Evolutionary conservation across 2,329 filamentous ascomycete genomes (phyloP).

Genomic region (Thielaviopsis punctulata): DNA sequence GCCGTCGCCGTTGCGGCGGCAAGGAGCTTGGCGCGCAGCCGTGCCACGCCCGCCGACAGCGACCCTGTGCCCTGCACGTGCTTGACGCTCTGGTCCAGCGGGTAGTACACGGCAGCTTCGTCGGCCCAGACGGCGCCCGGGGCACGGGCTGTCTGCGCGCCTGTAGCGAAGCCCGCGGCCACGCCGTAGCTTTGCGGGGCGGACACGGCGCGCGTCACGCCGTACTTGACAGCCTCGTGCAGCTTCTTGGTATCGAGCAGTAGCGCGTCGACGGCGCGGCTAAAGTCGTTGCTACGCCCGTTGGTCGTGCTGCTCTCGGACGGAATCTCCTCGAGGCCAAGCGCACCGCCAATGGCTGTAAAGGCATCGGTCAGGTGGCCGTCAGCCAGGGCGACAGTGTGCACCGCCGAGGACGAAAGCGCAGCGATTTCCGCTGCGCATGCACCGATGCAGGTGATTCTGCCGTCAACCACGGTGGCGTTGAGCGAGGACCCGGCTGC

Average conservation of each 20-base stretch:
- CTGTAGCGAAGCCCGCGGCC: conserved; percentile 40
- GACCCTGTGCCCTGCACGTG: conserved; percentile 25
- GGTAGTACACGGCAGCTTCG: conserved; percentile 42
- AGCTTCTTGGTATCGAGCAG: conserved; percentile 39
- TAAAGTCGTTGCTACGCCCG: conserved; percentile 32
- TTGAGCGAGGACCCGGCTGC: conserved; percentile 19
- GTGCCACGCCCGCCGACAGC: conserved; percentile 35
- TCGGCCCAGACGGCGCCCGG: conserved; percentile 33
- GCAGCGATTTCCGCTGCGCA: conserved; percentile 29
- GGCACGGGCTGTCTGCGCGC: conserved; percentile 28
- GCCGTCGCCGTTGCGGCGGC: conserved; percentile 27
- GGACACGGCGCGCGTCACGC: conserved; percentile 40
- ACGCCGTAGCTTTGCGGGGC: conserved; percentile 36
- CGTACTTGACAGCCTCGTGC: conserved; percentile 32
- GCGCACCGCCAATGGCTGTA: conserved; percentile 39
- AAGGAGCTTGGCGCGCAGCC: conserved; percentile 36
- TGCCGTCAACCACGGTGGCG: conserved; percentile 35
- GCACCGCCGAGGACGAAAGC: conserved; percentile 15
- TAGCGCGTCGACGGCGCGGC: conserved; percentile 40
- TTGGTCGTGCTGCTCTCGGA: conserved; percentile 38
- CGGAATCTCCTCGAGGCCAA: conserved; percentile 48
- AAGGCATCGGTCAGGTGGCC: conserved; percentile 44
- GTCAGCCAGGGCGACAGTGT: conserved; percentile 31
- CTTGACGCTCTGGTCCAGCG: conserved; percentile 32
- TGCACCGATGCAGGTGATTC: conserved; percentile 36